Base-by-base conservation (phyloP, 1,139 yeast genomes). In the Debaryomyces nepalensis region DNA sequence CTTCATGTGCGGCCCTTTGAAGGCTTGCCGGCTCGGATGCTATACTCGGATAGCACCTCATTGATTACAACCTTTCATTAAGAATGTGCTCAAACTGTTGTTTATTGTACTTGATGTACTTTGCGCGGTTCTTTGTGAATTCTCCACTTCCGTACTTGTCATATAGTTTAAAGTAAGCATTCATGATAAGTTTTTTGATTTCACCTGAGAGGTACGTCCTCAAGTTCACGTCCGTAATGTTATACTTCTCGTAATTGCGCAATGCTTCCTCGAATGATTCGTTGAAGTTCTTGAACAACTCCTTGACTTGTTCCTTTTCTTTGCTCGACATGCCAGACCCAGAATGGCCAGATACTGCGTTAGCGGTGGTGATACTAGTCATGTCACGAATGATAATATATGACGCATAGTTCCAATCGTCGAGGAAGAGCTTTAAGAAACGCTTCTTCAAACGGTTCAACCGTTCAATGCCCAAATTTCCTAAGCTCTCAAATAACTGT, bases 341-440 rank as follows among this genome's bases (percentile, higher is more conserved):
- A 3, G 42, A 31, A 39, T 40, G 45, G 9, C 51, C 50, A 5
- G 35, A 39, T 11, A 41, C 59, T 2, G 70, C 70, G 37, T 60
- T 59, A 15, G 60, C 60, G 26, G 70, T 63, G 35, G 73, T 67
- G 38, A 82, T 80, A 20, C 77, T 75, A 2, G 91, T 82, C 64
- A 83, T 84, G 50, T 84, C 90, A 68, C 75, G 55, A 31, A 91
- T 83, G 41, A 91, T 75, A 42, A 80, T 76, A 20, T 85, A 75
- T 5, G 96, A 90, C 18, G 89, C 82, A 48, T 75, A 76, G 52
- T 87, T 85, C 97, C 97, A 91, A 52, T 85, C 93, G 16, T 84
- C 82, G 46, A 90, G 73, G 59, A 90, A 88, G 51, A 83, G 68
- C 56, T 86, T 87, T 54, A 87, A 68, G 39, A 86, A 89, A 48